Evolutionary conservation across 495 filamentous ascomycete species (phyloP).

Genomic region (Trichoderma virens): DNA sequence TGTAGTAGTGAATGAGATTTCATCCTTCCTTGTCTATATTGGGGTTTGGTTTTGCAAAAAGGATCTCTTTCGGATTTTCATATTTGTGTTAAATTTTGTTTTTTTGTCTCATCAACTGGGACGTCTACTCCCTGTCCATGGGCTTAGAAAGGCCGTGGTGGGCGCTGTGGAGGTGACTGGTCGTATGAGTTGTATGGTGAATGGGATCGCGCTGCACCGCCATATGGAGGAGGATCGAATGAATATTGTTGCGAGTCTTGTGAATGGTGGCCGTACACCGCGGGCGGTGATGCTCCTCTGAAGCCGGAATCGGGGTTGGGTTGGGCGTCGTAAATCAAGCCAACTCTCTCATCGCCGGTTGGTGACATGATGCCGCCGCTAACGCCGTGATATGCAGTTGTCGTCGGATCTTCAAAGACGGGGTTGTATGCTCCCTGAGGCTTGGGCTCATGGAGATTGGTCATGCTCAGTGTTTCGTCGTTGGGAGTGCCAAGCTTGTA

Average conservation of each 20-base stretch:
- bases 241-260: background rate
- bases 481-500: constrained; percentile 23
- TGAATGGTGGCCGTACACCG: constrained; percentile 9
- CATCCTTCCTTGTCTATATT: background rate
- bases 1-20: background rate
- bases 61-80: background rate
- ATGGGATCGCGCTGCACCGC: constrained; percentile 14
- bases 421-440: constrained; percentile 15
- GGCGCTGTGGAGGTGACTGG: constrained; percentile 15
- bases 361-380: background rate
- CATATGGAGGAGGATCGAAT: background rate
- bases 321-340: constrained; percentile 40
- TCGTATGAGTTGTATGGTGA: constrained; percentile 21
- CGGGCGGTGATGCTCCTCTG: constrained; percentile 14
- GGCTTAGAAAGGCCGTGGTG: too few relatives aligned
- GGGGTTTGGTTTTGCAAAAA: background rate
- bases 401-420: constrained; percentile 20
- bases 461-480: constrained; percentile 17
- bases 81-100: background rate
- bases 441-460: constrained; percentile 25
- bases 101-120: too few relatives aligned
- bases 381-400: constrained; percentile 14
- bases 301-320: constrained; percentile 25
- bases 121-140: too few relatives aligned
- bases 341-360: constrained; percentile 35